Evolutionary conservation across 345 rosid species (phyloP).

Genomic region (Pistacia vera): DNA sequence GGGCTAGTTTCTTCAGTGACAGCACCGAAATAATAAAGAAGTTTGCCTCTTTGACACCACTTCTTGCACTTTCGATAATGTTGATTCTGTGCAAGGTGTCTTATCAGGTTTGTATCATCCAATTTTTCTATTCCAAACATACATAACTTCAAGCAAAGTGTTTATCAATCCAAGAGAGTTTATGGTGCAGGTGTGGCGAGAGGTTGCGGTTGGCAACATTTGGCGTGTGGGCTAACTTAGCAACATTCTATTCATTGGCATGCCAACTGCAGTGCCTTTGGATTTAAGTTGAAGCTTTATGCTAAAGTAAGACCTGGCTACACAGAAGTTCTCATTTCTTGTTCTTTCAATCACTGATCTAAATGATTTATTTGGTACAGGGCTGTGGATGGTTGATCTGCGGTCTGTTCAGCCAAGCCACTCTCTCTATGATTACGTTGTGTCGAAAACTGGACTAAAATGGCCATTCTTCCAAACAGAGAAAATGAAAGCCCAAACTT

Average conservation of each 20-base stretch:
- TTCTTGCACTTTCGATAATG: conserved; percentile 58
- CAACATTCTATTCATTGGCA: conserved; percentile 50
- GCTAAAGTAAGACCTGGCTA: conserved; percentile 19
- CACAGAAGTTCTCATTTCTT: conserved; percentile 3
- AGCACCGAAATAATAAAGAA: conserved; percentile 39
- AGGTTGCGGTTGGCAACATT: conserved; percentile 80
- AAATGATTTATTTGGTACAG: conserved; percentile 24
- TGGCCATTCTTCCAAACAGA: conserved; percentile 13
- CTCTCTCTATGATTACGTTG: conserved; percentile 45
- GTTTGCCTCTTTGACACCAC: conserved; percentile 56
- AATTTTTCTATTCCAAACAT: no score
- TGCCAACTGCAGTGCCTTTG: conserved; percentile 50
- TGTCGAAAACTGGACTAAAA: conserved; percentile 49
- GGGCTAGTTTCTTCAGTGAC: conserved; percentile 64
- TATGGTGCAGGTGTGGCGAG: conserved; percentile 56
- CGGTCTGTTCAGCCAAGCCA: conserved; percentile 49
- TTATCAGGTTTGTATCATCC: conserved; percentile 50
- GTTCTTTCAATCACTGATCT: background rate
- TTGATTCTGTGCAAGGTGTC: conserved; percentile 64
- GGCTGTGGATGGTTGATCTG: conserved; percentile 79
- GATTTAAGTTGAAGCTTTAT: conserved; percentile 51
- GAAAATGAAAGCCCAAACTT: background rate
- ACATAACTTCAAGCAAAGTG: no score
- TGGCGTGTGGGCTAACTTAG: conserved; percentile 58
- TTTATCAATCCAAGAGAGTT: background rate